Base-by-base conservation (phyloP, 176 grass and related monocot species). In the Oryza officinalis region DNA sequence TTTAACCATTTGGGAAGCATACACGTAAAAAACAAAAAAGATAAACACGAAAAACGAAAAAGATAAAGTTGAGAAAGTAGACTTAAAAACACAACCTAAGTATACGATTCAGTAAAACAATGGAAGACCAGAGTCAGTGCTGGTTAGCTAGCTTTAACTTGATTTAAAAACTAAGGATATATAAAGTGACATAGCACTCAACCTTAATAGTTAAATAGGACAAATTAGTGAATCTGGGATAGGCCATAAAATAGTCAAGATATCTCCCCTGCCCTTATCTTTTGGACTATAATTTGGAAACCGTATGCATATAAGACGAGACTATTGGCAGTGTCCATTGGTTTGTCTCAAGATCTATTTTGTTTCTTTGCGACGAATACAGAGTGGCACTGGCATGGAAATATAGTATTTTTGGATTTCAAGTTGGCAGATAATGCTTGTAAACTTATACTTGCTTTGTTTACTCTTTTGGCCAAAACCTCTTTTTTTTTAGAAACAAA, bases 101-200 rank as follows among this genome's bases (percentile, higher is more conserved):
- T n/a, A n/a, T 61, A 65, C 22, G 65, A 60, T 60, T 5, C 1
- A 32, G 77, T 23, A 67, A 78, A 85, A 84, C 31, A 78, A 85
- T 75, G 41, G 59, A 70, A 81, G 41, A 65, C 72, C 71, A 31
- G 40, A 65, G 30, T 65, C 54, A 81, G 30, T 63, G 30, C 18
- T n/a, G 38, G 49, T 69, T 75, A 49, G 20, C 67, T 76, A 27
- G 11, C 6, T 85, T 14, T 65, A 81, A 66, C 13, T 54, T 52
- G 43, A 20, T 27, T 12, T 66, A 80, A 37, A 27, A 37, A 27
- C 7, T 7, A 40, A 47, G 6, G 14, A 10, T 38, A 38, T 38
- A 28, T 63, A 80, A 43, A n/a, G 30, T 41, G 23, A 80, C 10
- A 30, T 54, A 32, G 43, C 77, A 67, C 83, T 72, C 22, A 71